Evolutionary conservation across 2,329 filamentous ascomycete species (phyloP), one percentile per base, ranked within the genome.

Genomic region (Raffaelea arxii): DNA sequence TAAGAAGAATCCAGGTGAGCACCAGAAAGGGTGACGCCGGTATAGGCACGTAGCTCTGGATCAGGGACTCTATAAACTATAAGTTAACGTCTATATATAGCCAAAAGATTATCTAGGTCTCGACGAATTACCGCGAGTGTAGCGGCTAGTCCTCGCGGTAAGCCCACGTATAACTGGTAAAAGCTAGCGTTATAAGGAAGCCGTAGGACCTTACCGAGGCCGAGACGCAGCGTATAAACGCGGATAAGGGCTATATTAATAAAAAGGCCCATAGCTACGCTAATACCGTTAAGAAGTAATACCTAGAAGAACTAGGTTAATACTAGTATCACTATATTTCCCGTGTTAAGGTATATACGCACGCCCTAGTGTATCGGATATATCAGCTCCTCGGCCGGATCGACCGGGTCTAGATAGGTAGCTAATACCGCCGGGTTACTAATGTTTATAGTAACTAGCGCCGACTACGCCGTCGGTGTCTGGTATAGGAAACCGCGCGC

Each of bases 121-220:
- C 38, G 4, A 49, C 57, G 25, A 61, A 62, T 32, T 58, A 46
- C 2, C 38, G 14, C 4, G 56, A 62, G 18, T 56, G 56, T 3
- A 71, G 65, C 2, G 50, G 42, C 69, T 69, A 72, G 24, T 54
- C 56, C 38, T 65, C 65, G 1, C 61, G 56, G 53, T 68, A 72
- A 0, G 65, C 68, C 69, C 69, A 72, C 46, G 69, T 63, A 30
- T 62, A 62, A 1, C 66, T 68, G 0, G 65, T 54, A 21, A 64
- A 60, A 30, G 59, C 61, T 3, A 72, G 52, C 0, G 65, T 61
- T 12, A 60, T 64, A 11, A 68, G 37, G 36, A 64, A 52, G 1
- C 59, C 59, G 52, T 65, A 67, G 24, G n/a, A 50, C 25, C 43
- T 57, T 53, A 50, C 52, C 61, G 47, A 44, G 53, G 44, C 46